Evolutionary conservation across 352 stramenopile species (phyloP).

Genomic region (Nothophytophthora sp.): DNA sequence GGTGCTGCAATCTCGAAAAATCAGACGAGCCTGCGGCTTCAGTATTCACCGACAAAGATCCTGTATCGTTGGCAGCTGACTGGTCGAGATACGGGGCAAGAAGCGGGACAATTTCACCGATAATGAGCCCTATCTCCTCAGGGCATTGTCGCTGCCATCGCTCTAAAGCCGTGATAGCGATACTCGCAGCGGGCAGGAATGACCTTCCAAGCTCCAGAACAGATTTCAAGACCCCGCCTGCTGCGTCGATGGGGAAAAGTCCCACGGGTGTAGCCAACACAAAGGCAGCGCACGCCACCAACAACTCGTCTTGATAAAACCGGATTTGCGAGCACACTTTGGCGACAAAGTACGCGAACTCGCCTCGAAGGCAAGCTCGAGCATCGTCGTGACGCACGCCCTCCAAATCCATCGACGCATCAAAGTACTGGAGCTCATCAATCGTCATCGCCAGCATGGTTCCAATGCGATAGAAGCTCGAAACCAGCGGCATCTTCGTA

Average conservation of each 20-base stretch:
- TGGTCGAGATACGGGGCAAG: slow-evolving; percentile 59
- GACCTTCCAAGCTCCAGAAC: slow-evolving; percentile 63
- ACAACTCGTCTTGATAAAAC: slow-evolving; percentile 80
- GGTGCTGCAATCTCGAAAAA: slow-evolving; percentile 54
- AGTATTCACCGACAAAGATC: slow-evolving; percentile 6
- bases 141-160: slow-evolving; percentile 41
- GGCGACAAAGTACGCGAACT: slow-evolving; percentile 50
- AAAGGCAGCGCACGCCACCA: slow-evolving; percentile 61
- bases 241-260: slow-evolving; percentile 32
- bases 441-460: slow-evolving; percentile 35
- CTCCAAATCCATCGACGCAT: background rate
- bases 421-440: slow-evolving; percentile 29
- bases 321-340: slow-evolving; percentile 47
- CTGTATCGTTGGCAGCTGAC: slow-evolving; percentile 17
- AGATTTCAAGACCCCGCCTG: slow-evolving; percentile 40
- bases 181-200: slow-evolving; percentile 59
- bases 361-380: slow-evolving; percentile 9
- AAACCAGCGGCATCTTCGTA: slow-evolving; percentile 45
- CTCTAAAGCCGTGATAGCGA: slow-evolving; percentile 58
- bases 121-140: slow-evolving; percentile 28
- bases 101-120: slow-evolving; percentile 45
- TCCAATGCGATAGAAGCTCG: slow-evolving; percentile 63
- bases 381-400: background rate
- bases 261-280: slow-evolving; percentile 51
- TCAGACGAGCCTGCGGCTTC: slow-evolving; percentile 20